Percentiles rank a stretch among this genome's conserved stretches.
Evolutionary conservation across 106 monocot genomes (phyloP).

Genomic region (Allium fistulosum): DNA sequence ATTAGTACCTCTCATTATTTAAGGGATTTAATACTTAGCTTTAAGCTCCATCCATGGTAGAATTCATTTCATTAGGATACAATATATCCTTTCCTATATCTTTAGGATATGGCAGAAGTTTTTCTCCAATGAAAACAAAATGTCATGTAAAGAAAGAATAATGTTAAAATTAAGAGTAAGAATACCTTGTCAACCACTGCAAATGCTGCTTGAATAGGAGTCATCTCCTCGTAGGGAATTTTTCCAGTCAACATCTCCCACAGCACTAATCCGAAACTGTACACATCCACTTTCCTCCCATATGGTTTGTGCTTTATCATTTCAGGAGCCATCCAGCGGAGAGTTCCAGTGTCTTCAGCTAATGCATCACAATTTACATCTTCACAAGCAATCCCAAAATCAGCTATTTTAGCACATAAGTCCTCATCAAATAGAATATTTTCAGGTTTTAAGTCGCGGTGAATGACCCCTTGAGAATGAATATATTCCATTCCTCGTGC

Average conservation of each 20-base stretch:
- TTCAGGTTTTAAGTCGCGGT: slow-evolving; percentile 65
- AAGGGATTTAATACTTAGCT: no score
- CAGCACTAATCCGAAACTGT: slow-evolving; percentile 61
- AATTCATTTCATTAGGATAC: no score
- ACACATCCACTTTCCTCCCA: slow-evolving; percentile 62
- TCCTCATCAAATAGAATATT: slow-evolving; percentile 66
- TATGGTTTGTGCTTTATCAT: slow-evolving; percentile 68
- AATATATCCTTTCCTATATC: no score
- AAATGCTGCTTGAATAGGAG: slow-evolving; percentile 52
- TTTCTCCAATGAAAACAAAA: no score
- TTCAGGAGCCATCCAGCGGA: slow-evolving; percentile 80
- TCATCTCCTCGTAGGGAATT: slow-evolving; percentile 54
- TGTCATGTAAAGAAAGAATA: no score
- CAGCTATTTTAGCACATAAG: slow-evolving; percentile 55
- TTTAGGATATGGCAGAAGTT: no score
- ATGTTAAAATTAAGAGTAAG: neutral
- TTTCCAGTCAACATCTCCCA: slow-evolving; percentile 65
- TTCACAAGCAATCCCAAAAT: slow-evolving; percentile 73
- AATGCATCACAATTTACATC: slow-evolving; percentile 47
- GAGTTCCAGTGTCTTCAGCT: slow-evolving; percentile 51
- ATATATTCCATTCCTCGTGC: slow-evolving; percentile 73
- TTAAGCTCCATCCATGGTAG: no score
- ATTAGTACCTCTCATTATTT: no score
- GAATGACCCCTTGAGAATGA: slow-evolving; percentile 64
- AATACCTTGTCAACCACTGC: slow-evolving; percentile 57